phyloP scores from a whole-genome alignment of 228 moss, liverwort and hornwort species.

The Sphagnum magellanicum region DNA sequence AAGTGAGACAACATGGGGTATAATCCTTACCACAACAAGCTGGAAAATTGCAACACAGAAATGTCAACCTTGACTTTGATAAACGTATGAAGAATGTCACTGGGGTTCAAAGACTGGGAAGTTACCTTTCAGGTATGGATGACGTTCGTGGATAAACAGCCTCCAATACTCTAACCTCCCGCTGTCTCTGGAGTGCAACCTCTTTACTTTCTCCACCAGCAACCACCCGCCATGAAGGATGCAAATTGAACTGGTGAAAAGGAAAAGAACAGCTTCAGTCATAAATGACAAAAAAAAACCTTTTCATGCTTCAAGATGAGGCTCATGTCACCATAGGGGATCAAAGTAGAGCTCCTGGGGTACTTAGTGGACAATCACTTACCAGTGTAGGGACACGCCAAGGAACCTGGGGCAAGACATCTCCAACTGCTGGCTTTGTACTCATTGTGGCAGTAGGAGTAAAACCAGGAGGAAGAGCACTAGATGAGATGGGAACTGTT shows the following conservation, averaged over 20 bases:
- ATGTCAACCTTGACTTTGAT: too few species aligned
- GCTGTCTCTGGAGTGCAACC: conserved; percentile 53
- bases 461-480: conserved; percentile 84
- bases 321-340: too few species aligned
- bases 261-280: too few species aligned
- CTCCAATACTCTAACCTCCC: conserved; percentile 81
- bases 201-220: conserved; percentile 82
- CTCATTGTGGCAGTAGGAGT: conserved; percentile 48
- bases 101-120: too few species aligned
- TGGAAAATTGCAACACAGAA: too few species aligned
- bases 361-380: conserved; percentile 11
- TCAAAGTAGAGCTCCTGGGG: too few species aligned
- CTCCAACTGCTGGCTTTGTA: conserved; percentile 30
- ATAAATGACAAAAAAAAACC: too few species aligned
- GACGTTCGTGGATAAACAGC: conserved; percentile 98
- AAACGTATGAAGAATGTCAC: too few species aligned
- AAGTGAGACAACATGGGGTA: too few species aligned
- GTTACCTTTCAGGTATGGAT: conserved; percentile 81
- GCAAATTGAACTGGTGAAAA: conserved; percentile 47
- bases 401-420: conserved; percentile 52
- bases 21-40: too few species aligned
- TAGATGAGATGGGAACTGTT: conserved; percentile 31
- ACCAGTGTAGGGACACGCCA: conserved; percentile 76
- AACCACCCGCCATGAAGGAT: conserved; percentile 72
- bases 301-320: too few species aligned